A percentile compares a stretch with the other conserved stretches of the same genome.
Evolutionary conservation across 2,329 filamentous ascomycete genomes (phyloP).

Genomic region (Domatiomyces globalis): DNA sequence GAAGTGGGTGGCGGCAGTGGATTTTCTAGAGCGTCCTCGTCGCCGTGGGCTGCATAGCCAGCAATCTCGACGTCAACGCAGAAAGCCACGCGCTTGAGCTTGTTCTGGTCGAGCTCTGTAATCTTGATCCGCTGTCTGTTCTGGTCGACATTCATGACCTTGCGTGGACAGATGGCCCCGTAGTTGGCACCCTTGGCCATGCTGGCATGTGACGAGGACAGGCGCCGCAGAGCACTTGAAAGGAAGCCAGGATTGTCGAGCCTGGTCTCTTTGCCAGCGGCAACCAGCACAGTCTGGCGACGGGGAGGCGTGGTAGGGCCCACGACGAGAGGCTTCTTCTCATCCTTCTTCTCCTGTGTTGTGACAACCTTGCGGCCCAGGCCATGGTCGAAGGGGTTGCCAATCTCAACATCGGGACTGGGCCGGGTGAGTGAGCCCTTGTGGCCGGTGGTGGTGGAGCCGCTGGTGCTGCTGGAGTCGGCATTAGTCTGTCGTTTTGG

Average conservation of each 20-base stretch:
- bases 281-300: conserved; percentile 16
- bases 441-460: conserved; percentile 1
- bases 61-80: conserved; percentile 97
- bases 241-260: conserved; percentile 57
- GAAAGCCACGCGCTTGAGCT: conserved; percentile 78
- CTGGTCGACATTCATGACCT: conserved; percentile 70
- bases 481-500: conserved; percentile 22
- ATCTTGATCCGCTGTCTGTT: conserved; percentile 67
- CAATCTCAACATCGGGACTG: conserved; percentile 25
- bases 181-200: conserved; percentile 37
- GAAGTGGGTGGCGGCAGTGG: conserved; percentile 1
- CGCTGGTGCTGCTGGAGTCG: conserved; percentile 15
- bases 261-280: conserved; percentile 38
- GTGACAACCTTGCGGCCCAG: conserved; percentile 25
- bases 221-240: conserved; percentile 62
- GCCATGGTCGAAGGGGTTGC: conserved; percentile 32
- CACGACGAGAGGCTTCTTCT: conserved; percentile 33
- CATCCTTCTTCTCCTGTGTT: conserved; percentile 25
- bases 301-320: conserved; percentile 35
- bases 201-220: conserved; percentile 50
- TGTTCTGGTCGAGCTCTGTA: conserved; percentile 62
- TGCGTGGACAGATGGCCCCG: conserved; percentile 64
- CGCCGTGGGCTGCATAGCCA: conserved; percentile 63
- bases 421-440: conserved; percentile 14
- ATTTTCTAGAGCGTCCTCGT: conserved; percentile 31